Conservation (phyloP, 371 early-diverging fungal genomes). For the Actinomortierella ambigua region DNA sequence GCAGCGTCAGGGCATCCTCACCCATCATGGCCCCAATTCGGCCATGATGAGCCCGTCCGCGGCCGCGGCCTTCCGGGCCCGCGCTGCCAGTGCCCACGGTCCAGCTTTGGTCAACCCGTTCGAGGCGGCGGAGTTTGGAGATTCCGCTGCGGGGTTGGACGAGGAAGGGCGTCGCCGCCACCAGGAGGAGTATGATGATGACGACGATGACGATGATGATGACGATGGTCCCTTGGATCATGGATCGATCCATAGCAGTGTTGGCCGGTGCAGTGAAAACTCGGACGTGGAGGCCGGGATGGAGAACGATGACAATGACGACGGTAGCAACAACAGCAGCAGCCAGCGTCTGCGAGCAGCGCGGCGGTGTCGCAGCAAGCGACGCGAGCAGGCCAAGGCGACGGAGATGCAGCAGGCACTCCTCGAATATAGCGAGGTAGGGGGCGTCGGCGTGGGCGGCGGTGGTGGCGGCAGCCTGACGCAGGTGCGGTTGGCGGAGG, state of each 20-base stretch:
- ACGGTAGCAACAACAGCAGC: no score
- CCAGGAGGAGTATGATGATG: slow-evolving; percentile 15
- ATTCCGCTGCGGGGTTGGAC: neutral
- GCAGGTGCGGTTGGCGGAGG: slow-evolving; percentile 20
- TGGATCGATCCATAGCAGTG: neutral
- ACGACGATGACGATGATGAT: slow-evolving; percentile 25
- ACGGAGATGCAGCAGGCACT: slow-evolving; percentile 3
- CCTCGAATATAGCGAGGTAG: no score
- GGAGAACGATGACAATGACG: slow-evolving; percentile 1
- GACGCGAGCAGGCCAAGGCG: neutral
- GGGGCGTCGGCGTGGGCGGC: slow-evolving; percentile 16
- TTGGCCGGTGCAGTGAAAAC: neutral
- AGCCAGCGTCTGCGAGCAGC: neutral
- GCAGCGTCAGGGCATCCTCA: slow-evolving; percentile 21
- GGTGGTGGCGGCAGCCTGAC: slow-evolving; percentile 36
- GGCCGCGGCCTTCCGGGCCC: neutral
- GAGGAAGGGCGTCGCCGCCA: slow-evolving; percentile 5
- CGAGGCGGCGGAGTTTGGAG: neutral
- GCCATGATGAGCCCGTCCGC: slow-evolving; percentile 7
- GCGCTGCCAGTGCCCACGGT: no score
- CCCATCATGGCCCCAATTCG: no score
- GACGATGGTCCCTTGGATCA: slow-evolving; percentile 6
- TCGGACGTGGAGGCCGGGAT: neutral
- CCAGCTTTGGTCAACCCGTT: no score
- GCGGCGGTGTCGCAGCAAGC: slow-evolving; percentile 1